Base-by-base conservation (phyloP, 495 filamentous ascomycete species). In the Neohortaea acidophila region DNA sequence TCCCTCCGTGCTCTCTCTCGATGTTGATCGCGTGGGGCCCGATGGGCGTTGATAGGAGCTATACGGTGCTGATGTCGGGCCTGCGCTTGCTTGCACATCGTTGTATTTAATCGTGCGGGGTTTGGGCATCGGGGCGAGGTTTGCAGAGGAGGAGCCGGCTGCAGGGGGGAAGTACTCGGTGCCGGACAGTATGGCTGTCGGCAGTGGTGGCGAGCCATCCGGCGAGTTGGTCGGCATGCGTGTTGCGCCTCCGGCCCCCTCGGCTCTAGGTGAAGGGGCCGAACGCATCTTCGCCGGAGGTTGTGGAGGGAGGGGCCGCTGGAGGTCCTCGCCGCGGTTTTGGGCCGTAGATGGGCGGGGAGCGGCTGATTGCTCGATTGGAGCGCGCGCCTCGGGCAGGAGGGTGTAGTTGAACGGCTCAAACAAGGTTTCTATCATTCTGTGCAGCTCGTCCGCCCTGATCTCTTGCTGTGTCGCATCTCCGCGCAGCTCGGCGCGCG, bases 391-490 rank as follows among this genome's bases (percentile, higher is more conserved):
- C 5, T 44, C 45, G 2, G 45, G 41, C 32, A 30, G 13, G n/a
- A 24, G 13, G 0, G 84, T 94, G 57, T 97, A 97, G 58, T 97
- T 89, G 51, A 96, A 97, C 0, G 85, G 82, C 59, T 84, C 77
- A 55, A 97, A 97, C 47, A 91, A 75, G 1, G 74, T 85, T 61
- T 97, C 89, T 43, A 97, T 93, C 65, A 91, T 77, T 43, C 75
- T 79, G 57, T 96, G 87, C 12, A 97, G 67, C 51, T 94, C 86
- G 39, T 96, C 89, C 49, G 91, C 83, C 7, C 86, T 69, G 38
- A 93, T 86, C 57, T 97, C 89, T 54, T 93, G 89, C 12, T 85
- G 84, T 0, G 89, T 92, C 2, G 89, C 89, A 62, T 96, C 87
- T 0, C 92, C 83, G 56, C 85, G 83, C 45, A 97, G 61, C 55